Percentiles rank a stretch among this genome's conserved stretches.
Conservation (phyloP, 208 protist genomes). For the Acanthamoeba sp. region DNA sequence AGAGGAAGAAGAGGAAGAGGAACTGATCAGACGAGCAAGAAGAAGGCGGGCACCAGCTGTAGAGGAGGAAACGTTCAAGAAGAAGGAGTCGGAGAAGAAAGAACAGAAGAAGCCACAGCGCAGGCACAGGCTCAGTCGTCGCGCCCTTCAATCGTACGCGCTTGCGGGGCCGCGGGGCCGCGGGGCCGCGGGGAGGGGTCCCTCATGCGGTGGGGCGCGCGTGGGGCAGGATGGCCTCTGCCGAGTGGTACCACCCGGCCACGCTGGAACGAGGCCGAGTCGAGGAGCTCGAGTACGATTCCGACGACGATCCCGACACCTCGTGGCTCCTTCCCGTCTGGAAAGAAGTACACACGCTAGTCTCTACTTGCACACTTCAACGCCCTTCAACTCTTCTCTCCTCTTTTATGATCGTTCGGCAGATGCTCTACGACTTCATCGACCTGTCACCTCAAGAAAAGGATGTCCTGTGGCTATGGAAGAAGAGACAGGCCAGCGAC, state of each 20-base stretch:
- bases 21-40: not conserved
- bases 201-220: no score
- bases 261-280: not conserved
- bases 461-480: not conserved
- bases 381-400: no score
- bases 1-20: not conserved
- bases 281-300: not conserved
- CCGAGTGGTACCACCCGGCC: not conserved
- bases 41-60: no score
- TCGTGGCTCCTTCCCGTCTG: not conserved
- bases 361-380: no score
- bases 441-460: not conserved
- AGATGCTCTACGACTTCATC: not conserved
- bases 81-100: not conserved
- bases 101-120: not conserved
- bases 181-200: no score
- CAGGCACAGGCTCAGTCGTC: no score
- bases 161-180: no score
- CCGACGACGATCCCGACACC: not conserved
- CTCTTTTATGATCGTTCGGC: not conserved
- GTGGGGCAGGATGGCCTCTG: not conserved
- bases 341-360: not conserved
- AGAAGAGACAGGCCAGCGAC: not conserved
- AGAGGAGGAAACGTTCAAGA: no score
- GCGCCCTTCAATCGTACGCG: no score